Conservation (phyloP, 345 rosid species). For the Punica granatum region DNA sequence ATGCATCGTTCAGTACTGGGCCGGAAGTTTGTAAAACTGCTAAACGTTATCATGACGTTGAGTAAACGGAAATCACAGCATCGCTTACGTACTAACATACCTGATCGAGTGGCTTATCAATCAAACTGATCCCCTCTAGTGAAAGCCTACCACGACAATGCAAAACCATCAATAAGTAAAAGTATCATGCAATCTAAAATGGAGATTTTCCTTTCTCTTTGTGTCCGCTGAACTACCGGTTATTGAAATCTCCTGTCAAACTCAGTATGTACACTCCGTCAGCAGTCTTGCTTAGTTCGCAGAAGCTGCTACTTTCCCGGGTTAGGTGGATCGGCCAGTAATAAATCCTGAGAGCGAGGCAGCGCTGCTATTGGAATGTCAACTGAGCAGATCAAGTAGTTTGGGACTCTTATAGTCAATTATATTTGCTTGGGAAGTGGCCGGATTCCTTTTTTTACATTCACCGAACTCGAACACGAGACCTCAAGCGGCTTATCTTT, state of each 20-base stretch:
- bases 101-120: not conserved
- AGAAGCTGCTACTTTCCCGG: not conserved
- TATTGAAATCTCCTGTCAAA: not conserved
- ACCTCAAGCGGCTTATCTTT: too few species aligned
- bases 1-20: not conserved
- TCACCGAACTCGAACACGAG: too few species aligned
- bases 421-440: too few species aligned
- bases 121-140: not conserved
- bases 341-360: not conserved
- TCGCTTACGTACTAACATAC: not conserved
- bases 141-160: not conserved
- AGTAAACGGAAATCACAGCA: too few species aligned
- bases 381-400: not conserved
- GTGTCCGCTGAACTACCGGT: not conserved
- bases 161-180: too few species aligned
- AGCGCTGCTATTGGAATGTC: not conserved
- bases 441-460: too few species aligned
- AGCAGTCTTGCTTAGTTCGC: not conserved
- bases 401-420: too few species aligned
- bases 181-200: not conserved
- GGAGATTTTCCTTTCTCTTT: too few species aligned
- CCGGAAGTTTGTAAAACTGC: not conserved
- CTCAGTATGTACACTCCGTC: slow-evolving; percentile 4
- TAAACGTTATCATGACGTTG: too few species aligned
- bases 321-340: not conserved